Evolutionary conservation across 108 stramenopile genomes (phyloP), one percentile per base, ranked within the genome.

Genomic region (Mayamaea pseudoterrestris): DNA sequence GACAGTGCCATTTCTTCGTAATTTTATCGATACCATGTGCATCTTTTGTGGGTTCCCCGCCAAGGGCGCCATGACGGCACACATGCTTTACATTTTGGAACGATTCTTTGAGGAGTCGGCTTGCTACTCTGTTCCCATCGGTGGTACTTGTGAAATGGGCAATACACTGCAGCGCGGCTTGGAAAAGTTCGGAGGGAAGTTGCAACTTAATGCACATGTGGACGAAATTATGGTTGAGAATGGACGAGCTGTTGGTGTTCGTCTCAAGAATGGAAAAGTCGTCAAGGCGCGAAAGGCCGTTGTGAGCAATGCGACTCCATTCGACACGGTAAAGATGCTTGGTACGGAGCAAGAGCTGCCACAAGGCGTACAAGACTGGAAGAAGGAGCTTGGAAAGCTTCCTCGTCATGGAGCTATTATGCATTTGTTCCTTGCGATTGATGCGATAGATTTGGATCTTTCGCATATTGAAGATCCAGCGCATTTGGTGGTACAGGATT

Each of bases 1-100:
- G 2, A 91, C 90, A 7, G 90, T 83, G 7, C 90, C 90, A 6
- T 91, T 91, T 52, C 40, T 91, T 39, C 82, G 90, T 23, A 91
- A 91, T 53, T 91, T 91, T 44, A 91, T 91, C 44, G 90, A 91
- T 66, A 75, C 76, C 63, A 91, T 91, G 90, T 91, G 90, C 49
- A 91, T 91, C 56, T 91, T 91, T 56, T 91, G 90, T 59, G 90
- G 90, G 17, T 91, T 91, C 63, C 90, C 90, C n/a, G 90, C 90
- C 53, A 91, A 86, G 70, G 89, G 90, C 7, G 90, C 90, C 58
- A 91, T 91, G 90, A 91, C 90, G 23, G 80, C 80, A 12, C 80
- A 81, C 60, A 79, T 91, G 51, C 68, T 91, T n/a, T 91, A 91
- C 61, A 91, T 91, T 37, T 50, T 91, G 27, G 90, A 91, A 48